These are phyloP conservation scores for Leucocoprinus leucothites DNA, from an alignment of 768 basidiomycete species.

Conservation along the genomic window DNA sequence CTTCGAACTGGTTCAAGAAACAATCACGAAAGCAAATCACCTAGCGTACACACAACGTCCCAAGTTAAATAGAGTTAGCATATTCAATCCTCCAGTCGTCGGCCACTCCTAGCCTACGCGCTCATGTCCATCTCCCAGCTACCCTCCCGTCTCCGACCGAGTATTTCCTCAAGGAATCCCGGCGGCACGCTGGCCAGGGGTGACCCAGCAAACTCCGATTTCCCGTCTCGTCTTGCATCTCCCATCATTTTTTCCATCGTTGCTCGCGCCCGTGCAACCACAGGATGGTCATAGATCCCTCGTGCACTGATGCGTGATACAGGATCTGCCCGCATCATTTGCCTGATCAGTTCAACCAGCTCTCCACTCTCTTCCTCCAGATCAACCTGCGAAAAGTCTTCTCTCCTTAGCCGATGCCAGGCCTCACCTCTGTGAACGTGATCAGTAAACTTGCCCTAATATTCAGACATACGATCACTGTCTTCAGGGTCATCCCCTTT, in stretches of 20 bases:
- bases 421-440: constrained; percentile 68
- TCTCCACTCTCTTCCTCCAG: constrained; percentile 59
- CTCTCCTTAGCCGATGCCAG: constrained; percentile 90
- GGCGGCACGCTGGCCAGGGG: constrained; percentile 56
- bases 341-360: constrained; percentile 63
- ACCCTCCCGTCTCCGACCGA: constrained; percentile 39
- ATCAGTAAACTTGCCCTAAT: constrained; percentile 22
- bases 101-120: constrained; percentile 7
- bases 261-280: constrained; percentile 60
- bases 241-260: constrained; percentile 56
- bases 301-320: constrained; percentile 51
- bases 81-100: not conserved
- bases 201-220: constrained; percentile 51
- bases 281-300: constrained; percentile 56
- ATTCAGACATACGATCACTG: constrained; percentile 12
- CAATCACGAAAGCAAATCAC: constrained; percentile 8
- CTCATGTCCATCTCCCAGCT: constrained; percentile 25
- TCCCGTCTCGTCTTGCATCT: constrained; percentile 30
- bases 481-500: constrained; percentile 11
- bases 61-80: constrained; percentile 15
- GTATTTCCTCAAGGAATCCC: constrained; percentile 66
- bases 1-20: constrained; percentile 19
- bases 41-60: constrained; percentile 14
- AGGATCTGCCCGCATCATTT: constrained; percentile 79
- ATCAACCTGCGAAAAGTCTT: constrained; percentile 88